phyloP scores from a whole-genome alignment of 352 stramenopile genomes.

The Phytopythium cucurbitacearum region DNA sequence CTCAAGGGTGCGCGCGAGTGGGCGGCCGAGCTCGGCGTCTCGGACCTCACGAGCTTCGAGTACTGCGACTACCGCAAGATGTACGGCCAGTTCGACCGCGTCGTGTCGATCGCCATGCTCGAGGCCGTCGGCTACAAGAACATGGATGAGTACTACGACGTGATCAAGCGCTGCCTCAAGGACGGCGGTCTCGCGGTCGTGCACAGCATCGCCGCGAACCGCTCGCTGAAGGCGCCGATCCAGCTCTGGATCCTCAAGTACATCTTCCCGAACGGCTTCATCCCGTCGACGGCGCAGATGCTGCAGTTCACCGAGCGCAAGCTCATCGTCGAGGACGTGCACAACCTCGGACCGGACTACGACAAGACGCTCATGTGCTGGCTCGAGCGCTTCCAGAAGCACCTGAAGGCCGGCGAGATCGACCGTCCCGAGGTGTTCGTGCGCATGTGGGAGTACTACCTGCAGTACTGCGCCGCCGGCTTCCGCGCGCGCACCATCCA shows the following conservation, averaged over 20 bases:
- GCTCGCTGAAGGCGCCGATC: conserved; percentile 77
- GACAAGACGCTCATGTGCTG: conserved; percentile 90
- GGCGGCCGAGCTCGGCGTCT: conserved; percentile 72
- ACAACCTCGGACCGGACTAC: conserved; percentile 87
- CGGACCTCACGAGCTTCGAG: conserved; percentile 84
- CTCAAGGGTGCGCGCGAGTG: conserved; percentile 82
- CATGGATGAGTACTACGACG: conserved; percentile 81
- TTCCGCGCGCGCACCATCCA: conserved; percentile 87
- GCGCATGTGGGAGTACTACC: conserved; percentile 90
- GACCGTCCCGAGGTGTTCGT: conserved; percentile 80
- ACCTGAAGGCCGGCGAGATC: conserved; percentile 71
- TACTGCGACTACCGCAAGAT: conserved; percentile 91
- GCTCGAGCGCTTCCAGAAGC: conserved; percentile 82
- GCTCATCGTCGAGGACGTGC: conserved; percentile 75
- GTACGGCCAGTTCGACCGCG: conserved; percentile 81
- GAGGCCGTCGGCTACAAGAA: conserved; percentile 89
- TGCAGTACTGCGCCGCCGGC: conserved; percentile 87
- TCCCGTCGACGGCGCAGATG: conserved; percentile 76
- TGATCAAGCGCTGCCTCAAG: conserved; percentile 82
- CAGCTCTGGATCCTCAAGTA: conserved; percentile 90
- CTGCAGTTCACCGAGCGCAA: conserved; percentile 75
- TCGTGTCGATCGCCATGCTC: conserved; percentile 88
- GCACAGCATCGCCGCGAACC: conserved; percentile 81
- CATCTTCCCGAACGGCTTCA: conserved; percentile 89
- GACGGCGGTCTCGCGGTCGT: conserved; percentile 68